Evolutionary conservation across 371 early-diverging fungal species (phyloP).

Genomic region (Mortierella sp.): DNA sequence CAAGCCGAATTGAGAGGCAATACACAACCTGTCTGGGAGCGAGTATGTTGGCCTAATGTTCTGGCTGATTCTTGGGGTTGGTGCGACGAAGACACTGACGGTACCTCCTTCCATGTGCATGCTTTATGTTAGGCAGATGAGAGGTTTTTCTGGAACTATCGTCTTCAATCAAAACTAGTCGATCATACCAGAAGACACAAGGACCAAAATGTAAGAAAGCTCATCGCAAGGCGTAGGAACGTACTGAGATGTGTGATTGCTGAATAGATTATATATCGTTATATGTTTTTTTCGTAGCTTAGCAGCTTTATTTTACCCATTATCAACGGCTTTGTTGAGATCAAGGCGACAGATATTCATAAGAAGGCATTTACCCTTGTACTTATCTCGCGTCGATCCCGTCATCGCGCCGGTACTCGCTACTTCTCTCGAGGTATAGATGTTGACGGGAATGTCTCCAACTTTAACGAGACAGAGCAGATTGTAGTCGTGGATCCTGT

Average conservation of each 20-base stretch:
- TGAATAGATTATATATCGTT: not conserved
- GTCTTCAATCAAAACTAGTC: slow-evolving; percentile 75
- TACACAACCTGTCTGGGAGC: slow-evolving; percentile 34
- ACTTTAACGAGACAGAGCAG: slow-evolving; percentile 99
- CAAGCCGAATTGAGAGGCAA: slow-evolving; percentile 61
- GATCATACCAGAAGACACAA: slow-evolving; percentile 58
- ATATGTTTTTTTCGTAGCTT: slow-evolving; percentile 58
- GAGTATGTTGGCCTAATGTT: slow-evolving; percentile 12
- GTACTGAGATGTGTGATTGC: not conserved
- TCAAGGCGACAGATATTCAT: slow-evolving; percentile 68
- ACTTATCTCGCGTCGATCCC: slow-evolving; percentile 87
- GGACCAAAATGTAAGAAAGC: slow-evolving; percentile 63
- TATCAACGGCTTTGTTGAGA: slow-evolving; percentile 85
- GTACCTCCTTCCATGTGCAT: not conserved
- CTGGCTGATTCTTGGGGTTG: not conserved
- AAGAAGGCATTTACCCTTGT: slow-evolving; percentile 75
- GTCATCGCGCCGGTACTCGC: slow-evolving; percentile 86
- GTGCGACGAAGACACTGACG: not conserved
- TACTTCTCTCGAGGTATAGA: slow-evolving; percentile 97
- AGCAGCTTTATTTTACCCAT: slow-evolving; percentile 89
- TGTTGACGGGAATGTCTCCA: slow-evolving; percentile 94
- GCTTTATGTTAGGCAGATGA: slow-evolving; percentile 76
- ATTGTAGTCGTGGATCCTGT: slow-evolving; percentile 73
- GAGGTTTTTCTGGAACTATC: slow-evolving; percentile 93
- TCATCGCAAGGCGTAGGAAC: not conserved